Percentiles rank a stretch among this genome's conserved stretches.
Conservation (phyloP, 768 basidiomycete species). For the Wakefieldia striispora region DNA sequence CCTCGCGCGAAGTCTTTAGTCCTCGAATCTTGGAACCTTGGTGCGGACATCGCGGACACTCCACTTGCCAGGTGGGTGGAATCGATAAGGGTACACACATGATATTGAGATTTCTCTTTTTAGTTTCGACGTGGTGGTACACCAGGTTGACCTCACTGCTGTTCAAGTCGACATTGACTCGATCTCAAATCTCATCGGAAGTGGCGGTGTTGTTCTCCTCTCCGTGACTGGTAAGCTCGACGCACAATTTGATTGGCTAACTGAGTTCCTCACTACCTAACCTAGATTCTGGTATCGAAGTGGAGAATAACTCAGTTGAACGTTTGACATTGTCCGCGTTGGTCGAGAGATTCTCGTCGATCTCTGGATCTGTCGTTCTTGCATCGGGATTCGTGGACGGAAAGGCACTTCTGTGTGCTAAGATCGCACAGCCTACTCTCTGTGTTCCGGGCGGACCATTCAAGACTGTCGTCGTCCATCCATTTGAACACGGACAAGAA, state of each 20-base stretch:
- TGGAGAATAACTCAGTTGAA: slow-evolving; percentile 16
- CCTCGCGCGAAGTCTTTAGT: slow-evolving; percentile 14
- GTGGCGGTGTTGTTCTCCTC: slow-evolving; percentile 21
- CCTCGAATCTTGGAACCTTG: slow-evolving; percentile 20
- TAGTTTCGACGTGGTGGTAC: slow-evolving; percentile 22
- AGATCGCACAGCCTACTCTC: slow-evolving; percentile 14
- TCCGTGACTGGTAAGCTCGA: slow-evolving; percentile 19
- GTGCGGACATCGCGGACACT: slow-evolving; percentile 1
- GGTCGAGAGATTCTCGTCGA: slow-evolving; percentile 7
- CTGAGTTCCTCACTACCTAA: background rate
- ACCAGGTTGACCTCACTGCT: slow-evolving; percentile 20
- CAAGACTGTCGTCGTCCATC: slow-evolving; percentile 27
- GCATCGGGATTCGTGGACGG: slow-evolving; percentile 10
- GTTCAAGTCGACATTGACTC: slow-evolving; percentile 19
- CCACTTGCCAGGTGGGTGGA: slow-evolving; percentile 10
- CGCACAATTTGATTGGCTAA: background rate
- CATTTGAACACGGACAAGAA: slow-evolving; percentile 26
- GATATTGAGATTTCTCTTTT: background rate
- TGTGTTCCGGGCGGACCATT: slow-evolving; percentile 13
- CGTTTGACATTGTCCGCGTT: slow-evolving; percentile 12
- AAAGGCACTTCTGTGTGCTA: slow-evolving; percentile 14
- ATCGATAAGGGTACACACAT: rapidly evolving
- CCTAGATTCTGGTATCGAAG: slow-evolving; percentile 15
- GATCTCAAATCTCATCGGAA: slow-evolving; percentile 24
- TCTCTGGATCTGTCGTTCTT: slow-evolving; percentile 11